A percentile compares a stretch with the other conserved stretches of the same genome.
Conservation (phyloP, 2,329 filamentous ascomycete genomes). For the Cercospora canescens region DNA sequence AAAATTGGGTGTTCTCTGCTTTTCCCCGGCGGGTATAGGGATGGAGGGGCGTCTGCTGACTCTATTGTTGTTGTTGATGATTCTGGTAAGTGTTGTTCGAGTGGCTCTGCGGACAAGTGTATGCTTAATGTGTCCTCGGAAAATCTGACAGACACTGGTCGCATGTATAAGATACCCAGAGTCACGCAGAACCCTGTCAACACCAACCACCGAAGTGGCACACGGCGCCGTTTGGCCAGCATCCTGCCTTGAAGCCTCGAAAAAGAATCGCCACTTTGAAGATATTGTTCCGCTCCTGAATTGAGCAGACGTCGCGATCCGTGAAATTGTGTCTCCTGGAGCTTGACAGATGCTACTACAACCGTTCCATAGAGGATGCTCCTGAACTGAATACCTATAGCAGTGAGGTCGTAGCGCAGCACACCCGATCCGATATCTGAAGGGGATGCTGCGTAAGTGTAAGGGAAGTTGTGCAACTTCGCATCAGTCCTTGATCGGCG, state of each 20-base stretch:
- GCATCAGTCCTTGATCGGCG: no score
- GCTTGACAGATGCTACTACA: not conserved
- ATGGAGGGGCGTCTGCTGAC: no score
- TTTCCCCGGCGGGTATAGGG: not conserved
- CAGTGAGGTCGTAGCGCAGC: not conserved
- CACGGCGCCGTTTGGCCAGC: not conserved
- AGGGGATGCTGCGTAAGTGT: not conserved
- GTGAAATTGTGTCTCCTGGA: not conserved
- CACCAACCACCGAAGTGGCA: not conserved
- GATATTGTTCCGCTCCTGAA: not conserved
- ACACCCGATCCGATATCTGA: not conserved
- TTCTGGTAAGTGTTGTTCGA: not conserved
- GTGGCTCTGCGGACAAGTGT: not conserved
- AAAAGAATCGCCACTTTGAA: no score
- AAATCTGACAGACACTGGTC: not conserved
- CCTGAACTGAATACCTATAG: not conserved
- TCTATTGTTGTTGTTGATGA: not conserved
- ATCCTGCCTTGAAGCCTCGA: not conserved
- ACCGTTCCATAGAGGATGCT: not conserved
- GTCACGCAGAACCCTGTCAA: not conserved
- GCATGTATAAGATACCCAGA: not conserved
- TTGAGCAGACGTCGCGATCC: not conserved
- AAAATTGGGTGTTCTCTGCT: not conserved
- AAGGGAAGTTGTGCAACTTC: no score
- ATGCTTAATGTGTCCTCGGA: not conserved